Base-by-base conservation (phyloP, 305 asterid species). In the Fraxinus nigra region DNA sequence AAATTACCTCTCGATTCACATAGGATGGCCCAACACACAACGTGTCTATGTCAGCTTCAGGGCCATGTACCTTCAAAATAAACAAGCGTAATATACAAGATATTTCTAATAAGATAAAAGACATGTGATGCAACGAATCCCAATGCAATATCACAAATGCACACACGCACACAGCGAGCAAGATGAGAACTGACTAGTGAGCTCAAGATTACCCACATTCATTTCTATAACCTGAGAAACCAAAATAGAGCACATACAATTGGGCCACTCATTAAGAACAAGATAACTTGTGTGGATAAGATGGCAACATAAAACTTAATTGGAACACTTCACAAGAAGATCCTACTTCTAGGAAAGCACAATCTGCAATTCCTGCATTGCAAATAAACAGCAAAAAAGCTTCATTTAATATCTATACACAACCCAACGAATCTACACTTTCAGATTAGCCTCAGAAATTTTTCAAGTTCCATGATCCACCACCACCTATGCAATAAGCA, bases 41-140 rank as follows among this genome's bases (percentile, higher is more conserved):
- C 7, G 99, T 90, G 80, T 96, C 99, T 51, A 96, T 92, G 82
- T 93, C 99, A 51, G 98, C 92, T 82, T 95, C 99, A 87, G 99
- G 99, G 65, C 97, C 97, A 84, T 94, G 98, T 69, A 96, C 99
- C 98, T 95, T 82, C 20, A 69, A 69, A 69, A 30, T 69, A 4
- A 67, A 69, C 22, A 69, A 69, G 32, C 4, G 22, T 28, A 13
- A 69, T 30, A 51, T 51, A 16, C 63, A 51, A 16, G 63, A 51
- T 16, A 51, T 51, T 51, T 51, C 24, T 51, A 51, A 51, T 51
- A 51, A 5, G 63, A 51, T 51, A 51, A 51, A 51, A 16, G 63
- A 51, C 22, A 9, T 11, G 63, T 51, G 8, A 51, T 16, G 63
- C 63, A 51, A 51, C 3, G 2, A 51, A 51, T 51, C 63, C 24